A percentile compares a stretch with the other conserved stretches of the same genome.
These are phyloP conservation scores for Colletotrichum sp. DNA, from an alignment of 2,329 filamentous ascomycete species.

Conservation along the genomic window DNA sequence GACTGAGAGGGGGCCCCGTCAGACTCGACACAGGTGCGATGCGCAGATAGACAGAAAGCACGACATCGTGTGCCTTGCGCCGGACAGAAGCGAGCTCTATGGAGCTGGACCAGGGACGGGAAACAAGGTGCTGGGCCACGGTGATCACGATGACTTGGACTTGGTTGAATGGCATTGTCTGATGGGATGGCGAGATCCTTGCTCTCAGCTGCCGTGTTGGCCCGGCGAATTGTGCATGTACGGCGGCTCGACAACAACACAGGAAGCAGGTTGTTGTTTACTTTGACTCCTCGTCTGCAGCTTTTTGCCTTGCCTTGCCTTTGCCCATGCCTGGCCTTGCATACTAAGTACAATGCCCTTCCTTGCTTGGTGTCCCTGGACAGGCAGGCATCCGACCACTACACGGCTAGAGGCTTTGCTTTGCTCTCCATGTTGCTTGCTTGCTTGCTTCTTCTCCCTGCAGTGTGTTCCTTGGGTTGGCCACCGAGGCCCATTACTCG, in stretches of 20 bases:
- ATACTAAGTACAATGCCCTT: not conserved
- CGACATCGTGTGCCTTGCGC: constrained; percentile 6
- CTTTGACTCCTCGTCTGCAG: not conserved
- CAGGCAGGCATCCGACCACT: not conserved
- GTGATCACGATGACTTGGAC: not conserved
- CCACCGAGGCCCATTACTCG: not conserved
- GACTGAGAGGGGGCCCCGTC: not conserved
- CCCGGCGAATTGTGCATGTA: constrained; percentile 7
- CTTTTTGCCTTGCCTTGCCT: not conserved
- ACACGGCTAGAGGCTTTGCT: not conserved
- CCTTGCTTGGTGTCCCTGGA: not conserved
- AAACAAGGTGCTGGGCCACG: not conserved
- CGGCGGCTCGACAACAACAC: constrained; percentile 3
- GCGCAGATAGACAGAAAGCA: constrained; percentile 4
- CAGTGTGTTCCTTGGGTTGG: not conserved
- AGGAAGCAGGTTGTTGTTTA: constrained; percentile 4
- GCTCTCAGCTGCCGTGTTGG: constrained; percentile 14
- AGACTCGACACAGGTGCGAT: not conserved
- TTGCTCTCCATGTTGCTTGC: constrained; percentile 4
- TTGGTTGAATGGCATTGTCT: not conserved
- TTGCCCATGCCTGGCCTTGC: not conserved
- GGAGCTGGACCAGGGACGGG: not conserved
- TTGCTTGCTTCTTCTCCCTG: constrained; percentile 7
- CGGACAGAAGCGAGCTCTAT: not conserved
- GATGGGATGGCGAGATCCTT: not conserved